Evolutionary conservation across 2,329 filamentous ascomycete species (phyloP).

Genomic region (Ceratocystis lukuohia): DNA sequence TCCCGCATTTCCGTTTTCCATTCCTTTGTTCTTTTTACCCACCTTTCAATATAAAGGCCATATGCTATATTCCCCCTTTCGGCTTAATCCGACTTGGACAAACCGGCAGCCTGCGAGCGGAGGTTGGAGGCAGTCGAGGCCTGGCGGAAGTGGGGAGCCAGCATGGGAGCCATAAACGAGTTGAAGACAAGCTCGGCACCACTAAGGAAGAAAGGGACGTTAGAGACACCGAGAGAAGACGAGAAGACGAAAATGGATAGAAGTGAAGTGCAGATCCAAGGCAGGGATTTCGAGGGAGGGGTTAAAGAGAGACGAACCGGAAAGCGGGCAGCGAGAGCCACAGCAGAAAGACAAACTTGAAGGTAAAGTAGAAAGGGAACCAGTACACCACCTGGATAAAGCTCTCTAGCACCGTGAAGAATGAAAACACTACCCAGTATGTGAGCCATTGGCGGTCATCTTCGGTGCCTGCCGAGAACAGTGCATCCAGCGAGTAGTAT

Average conservation of each 20-base stretch:
- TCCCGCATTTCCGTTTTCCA: no score
- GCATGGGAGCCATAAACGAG: constrained; percentile 82
- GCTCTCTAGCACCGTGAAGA: constrained; percentile 74
- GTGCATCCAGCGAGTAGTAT: constrained; percentile 69
- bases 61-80: no score
- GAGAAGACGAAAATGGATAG: no score
- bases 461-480: constrained; percentile 56
- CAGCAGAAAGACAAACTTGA: constrained; percentile 95
- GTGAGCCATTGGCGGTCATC: constrained; percentile 76
- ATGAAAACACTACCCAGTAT: constrained; percentile 82
- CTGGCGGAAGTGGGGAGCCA: constrained; percentile 75
- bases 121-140: constrained; percentile 74
- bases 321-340: constrained; percentile 96
- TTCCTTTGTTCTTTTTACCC: no score
- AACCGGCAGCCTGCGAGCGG: constrained; percentile 64
- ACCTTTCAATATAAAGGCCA: background rate
- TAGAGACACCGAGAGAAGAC: no score
- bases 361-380: constrained; percentile 99
- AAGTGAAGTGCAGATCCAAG: background rate
- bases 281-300: background rate
- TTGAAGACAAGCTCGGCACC: constrained; percentile 95
- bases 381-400: constrained; percentile 77
- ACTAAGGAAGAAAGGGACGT: constrained; percentile 34
- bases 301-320: constrained; percentile 48
- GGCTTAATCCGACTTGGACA: constrained; percentile 53